Evolutionary conservation across 2,329 filamentous ascomycete species (phyloP).

Genomic region (Ustulina deusta): DNA sequence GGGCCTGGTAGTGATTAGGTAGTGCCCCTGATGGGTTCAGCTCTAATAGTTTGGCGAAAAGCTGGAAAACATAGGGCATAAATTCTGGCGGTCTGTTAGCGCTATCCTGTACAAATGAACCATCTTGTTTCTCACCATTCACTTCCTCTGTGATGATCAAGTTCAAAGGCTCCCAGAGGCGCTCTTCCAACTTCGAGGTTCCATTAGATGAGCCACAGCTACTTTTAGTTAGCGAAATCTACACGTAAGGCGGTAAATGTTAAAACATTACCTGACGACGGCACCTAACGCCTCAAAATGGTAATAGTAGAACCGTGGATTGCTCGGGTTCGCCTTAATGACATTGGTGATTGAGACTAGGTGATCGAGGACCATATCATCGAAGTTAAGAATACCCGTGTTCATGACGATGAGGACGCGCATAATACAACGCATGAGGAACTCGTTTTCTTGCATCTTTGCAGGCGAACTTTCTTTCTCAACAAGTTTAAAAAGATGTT

Average conservation of each 20-base stretch:
- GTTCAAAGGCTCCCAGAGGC: slow-evolving; percentile 86
- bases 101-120: neutral
- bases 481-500: slow-evolving; percentile 91
- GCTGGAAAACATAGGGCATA: slow-evolving; percentile 94
- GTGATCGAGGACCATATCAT: slow-evolving; percentile 83
- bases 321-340: slow-evolving; percentile 95
- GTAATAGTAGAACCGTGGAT: slow-evolving; percentile 98
- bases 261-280: slow-evolving; percentile 71
- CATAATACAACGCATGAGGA: slow-evolving; percentile 99
- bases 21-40: slow-evolving; percentile 83
- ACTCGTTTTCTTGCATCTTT: slow-evolving; percentile 99
- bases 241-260: neutral
- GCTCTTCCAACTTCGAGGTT: slow-evolving; percentile 79
- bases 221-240: slow-evolving; percentile 9
- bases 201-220: slow-evolving; percentile 75
- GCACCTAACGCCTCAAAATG: slow-evolving; percentile 96
- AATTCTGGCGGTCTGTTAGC: slow-evolving; percentile 74
- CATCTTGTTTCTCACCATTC: slow-evolving; percentile 66
- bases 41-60: slow-evolving; percentile 91
- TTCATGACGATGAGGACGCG: slow-evolving; percentile 93
- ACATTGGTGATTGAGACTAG: slow-evolving; percentile 90
- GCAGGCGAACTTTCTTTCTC: slow-evolving; percentile 85
- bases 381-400: slow-evolving; percentile 79
- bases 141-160: slow-evolving; percentile 84
- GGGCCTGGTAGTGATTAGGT: slow-evolving; percentile 81